phyloP scores from a whole-genome alignment of 163 green algal genomes.

The Scenedesmus sp. region DNA sequence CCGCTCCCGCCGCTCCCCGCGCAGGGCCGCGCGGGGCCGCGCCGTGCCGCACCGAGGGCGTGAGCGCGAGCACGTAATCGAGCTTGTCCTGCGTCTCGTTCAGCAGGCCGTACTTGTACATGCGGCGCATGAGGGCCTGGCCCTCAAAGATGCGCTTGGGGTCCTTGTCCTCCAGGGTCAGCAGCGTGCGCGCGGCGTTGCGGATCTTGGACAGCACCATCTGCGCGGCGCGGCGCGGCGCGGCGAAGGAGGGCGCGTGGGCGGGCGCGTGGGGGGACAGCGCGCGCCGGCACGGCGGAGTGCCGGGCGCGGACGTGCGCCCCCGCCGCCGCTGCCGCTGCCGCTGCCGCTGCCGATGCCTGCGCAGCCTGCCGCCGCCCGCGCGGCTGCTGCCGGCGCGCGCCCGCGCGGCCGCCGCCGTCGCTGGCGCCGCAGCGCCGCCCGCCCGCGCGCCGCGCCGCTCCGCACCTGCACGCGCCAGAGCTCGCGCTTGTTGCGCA shows the following conservation, averaged over 20 bases:
- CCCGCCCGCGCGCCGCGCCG: too few relatives aligned
- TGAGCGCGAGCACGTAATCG: conserved; percentile 99
- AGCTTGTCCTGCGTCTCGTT: conserved; percentile 97
- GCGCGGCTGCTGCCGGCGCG: background rate
- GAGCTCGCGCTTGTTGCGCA: conserved; percentile 99
- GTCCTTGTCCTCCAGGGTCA: conserved; percentile 98
- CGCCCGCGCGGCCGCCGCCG: too few relatives aligned
- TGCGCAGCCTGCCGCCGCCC: background rate
- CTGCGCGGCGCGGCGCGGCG: conserved; percentile 15
- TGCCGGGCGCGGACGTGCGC: too few relatives aligned
- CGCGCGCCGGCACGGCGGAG: background rate
- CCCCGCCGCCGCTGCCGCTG: background rate
- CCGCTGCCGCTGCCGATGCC: background rate
- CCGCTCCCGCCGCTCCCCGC: background rate
- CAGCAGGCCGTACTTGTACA: conserved; percentile 98
- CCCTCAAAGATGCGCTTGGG: conserved; percentile 98
- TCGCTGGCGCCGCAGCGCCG: background rate
- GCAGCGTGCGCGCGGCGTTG: conserved; percentile 94
- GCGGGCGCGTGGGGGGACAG: background rate
- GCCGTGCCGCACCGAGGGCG: conserved; percentile 66
- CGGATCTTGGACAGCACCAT: conserved; percentile 90
- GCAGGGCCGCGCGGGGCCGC: background rate
- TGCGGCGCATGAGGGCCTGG: conserved; percentile 92
- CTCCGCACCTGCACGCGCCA: conserved; percentile 94
- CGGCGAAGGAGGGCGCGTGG: too few relatives aligned